Evolutionary conservation across 768 basidiomycete species (phyloP).

Genomic region (Mycena sanguinolenta): DNA sequence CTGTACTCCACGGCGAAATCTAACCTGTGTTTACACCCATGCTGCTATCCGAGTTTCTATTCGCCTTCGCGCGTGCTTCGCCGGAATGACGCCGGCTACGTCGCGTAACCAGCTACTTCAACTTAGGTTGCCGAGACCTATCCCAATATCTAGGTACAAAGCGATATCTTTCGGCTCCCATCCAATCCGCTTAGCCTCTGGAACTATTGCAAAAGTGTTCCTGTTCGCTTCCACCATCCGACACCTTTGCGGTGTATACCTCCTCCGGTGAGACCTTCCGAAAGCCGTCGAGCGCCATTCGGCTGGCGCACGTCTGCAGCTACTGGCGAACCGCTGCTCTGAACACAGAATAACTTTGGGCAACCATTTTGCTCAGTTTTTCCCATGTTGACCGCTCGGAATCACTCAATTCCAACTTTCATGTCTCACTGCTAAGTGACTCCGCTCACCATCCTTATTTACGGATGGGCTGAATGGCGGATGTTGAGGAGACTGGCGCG

Average conservation of each 20-base stretch:
- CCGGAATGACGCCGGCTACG: no score
- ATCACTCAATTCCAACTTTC: slow-evolving; percentile 7
- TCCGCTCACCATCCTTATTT: slow-evolving; percentile 10
- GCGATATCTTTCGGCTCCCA: slow-evolving; percentile 20
- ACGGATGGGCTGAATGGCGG: background rate
- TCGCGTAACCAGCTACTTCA: background rate
- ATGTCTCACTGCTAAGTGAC: slow-evolving; percentile 1
- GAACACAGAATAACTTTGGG: slow-evolving; percentile 19
- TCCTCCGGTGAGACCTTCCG: background rate
- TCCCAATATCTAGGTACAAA: slow-evolving; percentile 9
- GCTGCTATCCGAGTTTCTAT: no score
- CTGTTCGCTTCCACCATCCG: slow-evolving; percentile 6
- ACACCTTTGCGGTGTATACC: background rate
- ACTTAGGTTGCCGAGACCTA: background rate
- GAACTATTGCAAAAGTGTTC: slow-evolving; percentile 27
- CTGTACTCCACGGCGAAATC: slow-evolving; percentile 56
- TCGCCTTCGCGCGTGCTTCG: no score
- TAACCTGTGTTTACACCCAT: slow-evolving; percentile 76
- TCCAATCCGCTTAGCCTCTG: slow-evolving; percentile 28
- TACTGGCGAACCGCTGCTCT: slow-evolving; percentile 23
- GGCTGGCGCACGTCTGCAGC: slow-evolving; percentile 26
- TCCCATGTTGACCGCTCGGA: background rate
- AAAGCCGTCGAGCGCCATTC: background rate
- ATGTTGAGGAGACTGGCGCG: background rate
- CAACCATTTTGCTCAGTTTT: slow-evolving; percentile 35